phyloP scores from a whole-genome alignment of 1,139 yeast species.

The Arxiozyma telluris region DNA sequence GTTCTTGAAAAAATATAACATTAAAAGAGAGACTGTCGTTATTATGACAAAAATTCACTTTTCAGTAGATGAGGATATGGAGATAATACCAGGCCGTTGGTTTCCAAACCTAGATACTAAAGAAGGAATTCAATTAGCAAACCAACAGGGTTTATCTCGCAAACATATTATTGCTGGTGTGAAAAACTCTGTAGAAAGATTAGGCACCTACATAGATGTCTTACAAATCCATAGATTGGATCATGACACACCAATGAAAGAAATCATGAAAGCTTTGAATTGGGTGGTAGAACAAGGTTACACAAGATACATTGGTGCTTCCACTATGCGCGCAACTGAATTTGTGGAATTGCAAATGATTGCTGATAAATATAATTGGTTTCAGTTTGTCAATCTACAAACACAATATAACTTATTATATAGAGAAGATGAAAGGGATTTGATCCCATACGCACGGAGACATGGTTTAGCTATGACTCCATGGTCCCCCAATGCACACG shows the following conservation, averaged over 20 bases:
- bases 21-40: conserved; percentile 35
- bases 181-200: conserved; percentile 34
- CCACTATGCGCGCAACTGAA: conserved; percentile 40
- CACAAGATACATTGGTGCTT: conserved; percentile 43
- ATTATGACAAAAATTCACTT: conserved; percentile 34
- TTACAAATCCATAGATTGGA: conserved; percentile 44
- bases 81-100: too few species aligned
- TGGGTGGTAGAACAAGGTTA: conserved; percentile 38
- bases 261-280: conserved; percentile 42
- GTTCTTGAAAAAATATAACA: conserved; percentile 33
- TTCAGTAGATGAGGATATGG: conserved; percentile 20
- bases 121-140: conserved; percentile 17
- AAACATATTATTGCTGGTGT: conserved; percentile 43
- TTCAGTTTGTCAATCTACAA: conserved; percentile 44
- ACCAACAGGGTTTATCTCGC: conserved; percentile 37
- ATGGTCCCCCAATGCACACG: conserved; percentile 45
- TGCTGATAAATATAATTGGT: conserved; percentile 40
- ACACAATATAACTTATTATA: conserved; percentile 41
- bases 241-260: conserved; percentile 34
- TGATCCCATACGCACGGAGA: conserved; percentile 36
- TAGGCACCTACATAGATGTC: conserved; percentile 34
- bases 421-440: conserved; percentile 45
- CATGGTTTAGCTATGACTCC: conserved; percentile 40
- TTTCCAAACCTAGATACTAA: too few species aligned
- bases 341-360: conserved; percentile 38